Percentiles rank a stretch among this genome's conserved stretches.
phyloP scores from a whole-genome alignment of 495 filamentous ascomycete species.

The Aeminium ludgeri region DNA sequence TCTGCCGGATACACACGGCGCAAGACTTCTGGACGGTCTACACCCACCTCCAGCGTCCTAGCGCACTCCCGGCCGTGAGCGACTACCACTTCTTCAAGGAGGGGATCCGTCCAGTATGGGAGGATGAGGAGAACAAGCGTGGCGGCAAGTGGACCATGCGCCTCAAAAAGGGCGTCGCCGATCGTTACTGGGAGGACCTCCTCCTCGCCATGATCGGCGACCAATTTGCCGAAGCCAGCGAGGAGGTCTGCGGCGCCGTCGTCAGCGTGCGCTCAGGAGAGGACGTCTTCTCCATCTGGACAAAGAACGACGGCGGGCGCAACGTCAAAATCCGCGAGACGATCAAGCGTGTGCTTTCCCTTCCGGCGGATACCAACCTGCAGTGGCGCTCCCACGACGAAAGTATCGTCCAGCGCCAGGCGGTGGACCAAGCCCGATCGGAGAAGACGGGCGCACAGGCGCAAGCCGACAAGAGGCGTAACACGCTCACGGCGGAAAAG shows the following conservation, averaged over 20 bases:
- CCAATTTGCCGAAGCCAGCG: constrained; percentile 82
- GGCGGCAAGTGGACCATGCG: constrained; percentile 96
- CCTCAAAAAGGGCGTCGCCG: constrained; percentile 88
- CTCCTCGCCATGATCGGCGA: constrained; percentile 82
- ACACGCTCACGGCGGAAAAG: constrained; percentile 6
- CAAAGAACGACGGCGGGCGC: constrained; percentile 71
- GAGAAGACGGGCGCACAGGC: constrained; percentile 20
- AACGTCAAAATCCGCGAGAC: constrained; percentile 98
- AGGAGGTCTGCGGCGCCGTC: constrained; percentile 89
- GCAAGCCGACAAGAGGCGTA: constrained; percentile 21
- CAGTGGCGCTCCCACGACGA: constrained; percentile 84
- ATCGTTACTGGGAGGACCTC: constrained; percentile 96
- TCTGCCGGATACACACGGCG: constrained; percentile 63
- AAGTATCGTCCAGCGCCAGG: constrained; percentile 25
- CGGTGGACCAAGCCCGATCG: constrained; percentile 25
- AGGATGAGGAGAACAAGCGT: constrained; percentile 89
- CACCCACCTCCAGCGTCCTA: constrained; percentile 77
- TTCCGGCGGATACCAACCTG: constrained; percentile 76
- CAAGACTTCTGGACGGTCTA: constrained; percentile 94
- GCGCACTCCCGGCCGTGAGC: constrained; percentile 71
- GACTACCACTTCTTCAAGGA: constrained; percentile 98
- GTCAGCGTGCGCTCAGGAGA: constrained; percentile 88
- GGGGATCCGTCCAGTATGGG: constrained; percentile 93
- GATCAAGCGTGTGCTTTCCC: constrained; percentile 70
- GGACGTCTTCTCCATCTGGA: constrained; percentile 96